Conservation (phyloP, 2,329 filamentous ascomycete species). For the Neonectria neomacrospora region DNA sequence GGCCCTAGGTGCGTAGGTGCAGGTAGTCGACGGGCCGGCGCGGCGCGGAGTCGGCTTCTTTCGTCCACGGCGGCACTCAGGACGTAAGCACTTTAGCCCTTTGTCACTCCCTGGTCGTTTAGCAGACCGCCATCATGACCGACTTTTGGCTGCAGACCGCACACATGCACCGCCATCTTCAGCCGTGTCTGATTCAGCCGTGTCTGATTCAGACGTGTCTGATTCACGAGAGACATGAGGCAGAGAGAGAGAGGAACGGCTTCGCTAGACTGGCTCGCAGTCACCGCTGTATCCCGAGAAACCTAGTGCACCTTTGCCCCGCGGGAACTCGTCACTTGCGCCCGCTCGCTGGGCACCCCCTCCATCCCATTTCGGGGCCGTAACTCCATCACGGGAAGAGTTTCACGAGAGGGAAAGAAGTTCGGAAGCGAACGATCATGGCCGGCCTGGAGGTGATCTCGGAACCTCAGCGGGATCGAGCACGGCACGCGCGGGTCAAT, state of each 20-base stretch:
- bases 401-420: background rate
- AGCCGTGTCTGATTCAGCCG: background rate
- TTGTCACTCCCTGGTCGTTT: background rate
- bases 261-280: background rate
- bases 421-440: too few species aligned
- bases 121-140: background rate
- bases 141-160: background rate
- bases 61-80: slow-evolving; percentile 4
- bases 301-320: slow-evolving; percentile 3
- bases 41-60: slow-evolving; percentile 39
- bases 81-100: background rate
- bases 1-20: background rate
- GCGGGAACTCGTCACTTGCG: background rate
- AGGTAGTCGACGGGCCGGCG: slow-evolving; percentile 37
- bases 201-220: background rate
- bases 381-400: too few species aligned
- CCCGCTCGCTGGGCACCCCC: background rate
- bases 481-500: background rate
- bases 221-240: slow-evolving; percentile 7
- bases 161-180: background rate
- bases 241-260: slow-evolving; percentile 4
- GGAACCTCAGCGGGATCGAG: too few species aligned
- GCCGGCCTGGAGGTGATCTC: background rate
- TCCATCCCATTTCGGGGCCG: background rate
- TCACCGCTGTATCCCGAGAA: slow-evolving; percentile 7